Evolutionary conservation across 768 basidiomycete genomes (phyloP).

Genomic region (Leucosporidium scottii): DNA sequence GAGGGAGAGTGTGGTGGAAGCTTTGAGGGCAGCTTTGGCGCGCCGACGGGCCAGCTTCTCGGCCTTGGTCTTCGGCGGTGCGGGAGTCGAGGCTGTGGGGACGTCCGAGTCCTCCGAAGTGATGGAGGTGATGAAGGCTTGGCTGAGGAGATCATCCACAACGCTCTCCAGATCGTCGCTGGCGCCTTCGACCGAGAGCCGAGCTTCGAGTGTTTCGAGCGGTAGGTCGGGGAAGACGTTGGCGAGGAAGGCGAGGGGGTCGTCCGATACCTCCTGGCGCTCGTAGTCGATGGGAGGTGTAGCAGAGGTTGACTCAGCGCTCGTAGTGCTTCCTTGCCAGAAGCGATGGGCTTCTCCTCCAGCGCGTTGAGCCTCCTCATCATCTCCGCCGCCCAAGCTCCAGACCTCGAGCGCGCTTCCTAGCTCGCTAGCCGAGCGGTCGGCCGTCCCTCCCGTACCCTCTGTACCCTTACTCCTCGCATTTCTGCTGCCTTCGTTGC

Average conservation of each 20-base stretch:
- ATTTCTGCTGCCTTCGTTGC: not conserved
- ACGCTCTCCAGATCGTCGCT: constrained; percentile 23
- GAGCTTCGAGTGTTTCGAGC: constrained; percentile 10
- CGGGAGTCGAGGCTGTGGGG: not conserved
- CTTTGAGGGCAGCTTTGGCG: constrained; percentile 17
- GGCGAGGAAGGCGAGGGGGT: constrained; percentile 30
- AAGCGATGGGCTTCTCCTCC: not conserved
- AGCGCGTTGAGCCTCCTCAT: not conserved
- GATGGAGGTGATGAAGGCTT: constrained; percentile 19
- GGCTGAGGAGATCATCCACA: constrained; percentile 28
- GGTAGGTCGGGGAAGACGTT: constrained; percentile 28
- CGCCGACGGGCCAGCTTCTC: constrained; percentile 8
- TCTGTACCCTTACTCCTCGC: not conserved
- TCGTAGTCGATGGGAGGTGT: not conserved
- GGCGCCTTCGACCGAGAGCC: not conserved
- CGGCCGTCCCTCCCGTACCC: not conserved
- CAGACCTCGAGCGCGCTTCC: constrained; percentile 18
- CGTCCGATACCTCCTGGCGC: constrained; percentile 9
- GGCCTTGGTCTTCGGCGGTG: not conserved
- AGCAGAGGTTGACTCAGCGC: not conserved
- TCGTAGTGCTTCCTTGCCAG: too few relatives aligned
- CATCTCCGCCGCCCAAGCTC: constrained; percentile 5
- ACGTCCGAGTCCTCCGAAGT: constrained; percentile 12
- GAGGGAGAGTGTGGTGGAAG: constrained; percentile 23
- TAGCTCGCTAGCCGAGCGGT: constrained; percentile 8